Conservation (phyloP, 1,284 basidiomycete species). For the Ustilago bromivora region DNA sequence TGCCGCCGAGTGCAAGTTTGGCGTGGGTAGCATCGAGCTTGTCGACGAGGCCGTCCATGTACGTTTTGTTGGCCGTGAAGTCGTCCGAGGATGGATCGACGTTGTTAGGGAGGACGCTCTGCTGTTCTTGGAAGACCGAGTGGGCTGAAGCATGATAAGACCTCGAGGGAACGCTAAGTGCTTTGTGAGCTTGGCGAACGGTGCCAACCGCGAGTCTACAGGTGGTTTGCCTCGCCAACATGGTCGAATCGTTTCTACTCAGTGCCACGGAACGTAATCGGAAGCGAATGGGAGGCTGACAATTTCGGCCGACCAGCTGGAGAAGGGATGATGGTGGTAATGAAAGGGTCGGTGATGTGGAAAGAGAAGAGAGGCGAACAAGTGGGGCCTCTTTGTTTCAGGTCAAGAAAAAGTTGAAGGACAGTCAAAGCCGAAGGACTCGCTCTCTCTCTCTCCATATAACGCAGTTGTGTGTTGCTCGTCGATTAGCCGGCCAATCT, state of each 20-base stretch:
- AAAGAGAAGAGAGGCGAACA: neutral
- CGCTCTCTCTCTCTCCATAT: no score
- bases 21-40: conserved; percentile 55
- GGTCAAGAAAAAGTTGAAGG: neutral
- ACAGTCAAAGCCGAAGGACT: neutral
- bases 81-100: conserved; percentile 49
- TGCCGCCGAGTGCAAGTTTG: conserved; percentile 70
- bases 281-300: neutral
- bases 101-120: conserved; percentile 57
- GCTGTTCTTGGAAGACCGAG: conserved; percentile 43
- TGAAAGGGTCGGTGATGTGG: no score
- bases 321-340: neutral
- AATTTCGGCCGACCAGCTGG: neutral
- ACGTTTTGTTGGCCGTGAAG: conserved; percentile 55
- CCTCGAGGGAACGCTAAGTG: conserved; percentile 6
- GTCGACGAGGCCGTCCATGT: conserved; percentile 58
- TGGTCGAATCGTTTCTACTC: neutral
- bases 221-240: conserved; percentile 21
- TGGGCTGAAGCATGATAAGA: conserved; percentile 34
- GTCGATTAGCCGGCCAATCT: neutral
- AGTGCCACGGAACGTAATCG: neutral
- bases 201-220: conserved; percentile 15
- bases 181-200: conserved; percentile 19
- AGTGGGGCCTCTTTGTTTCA: neutral
- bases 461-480: conserved; percentile 4